These are phyloP conservation scores for Vicia faba DNA, from an alignment of 306 rosid genomes.

Conservation along the genomic window DNA sequence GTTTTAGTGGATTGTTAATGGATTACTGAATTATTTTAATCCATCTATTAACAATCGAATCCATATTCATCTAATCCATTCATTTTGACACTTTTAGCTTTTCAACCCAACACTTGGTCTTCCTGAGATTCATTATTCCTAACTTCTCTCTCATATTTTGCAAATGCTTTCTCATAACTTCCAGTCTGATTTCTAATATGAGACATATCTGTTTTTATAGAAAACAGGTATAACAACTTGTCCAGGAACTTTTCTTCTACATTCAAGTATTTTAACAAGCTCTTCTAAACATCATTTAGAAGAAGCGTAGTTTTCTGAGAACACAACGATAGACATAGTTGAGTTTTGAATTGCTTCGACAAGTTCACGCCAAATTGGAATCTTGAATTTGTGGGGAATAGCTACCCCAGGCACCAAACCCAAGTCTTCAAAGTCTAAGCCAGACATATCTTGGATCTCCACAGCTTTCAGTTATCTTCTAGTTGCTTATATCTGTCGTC, in stretches of 20 bases:
- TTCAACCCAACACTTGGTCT: not conserved
- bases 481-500: too few relatives aligned
- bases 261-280: not conserved
- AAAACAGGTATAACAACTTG: constrained; percentile 30
- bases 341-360: constrained; percentile 11
- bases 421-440: too few relatives aligned
- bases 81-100: too few relatives aligned
- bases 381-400: too few relatives aligned
- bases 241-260: not conserved
- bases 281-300: constrained; percentile 31
- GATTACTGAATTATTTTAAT: too few relatives aligned
- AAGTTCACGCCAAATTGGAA: not conserved
- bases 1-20: too few relatives aligned
- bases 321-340: not conserved
- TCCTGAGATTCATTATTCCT: not conserved
- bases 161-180: constrained; percentile 17
- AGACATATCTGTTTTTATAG: constrained; percentile 23
- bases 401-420: too few relatives aligned
- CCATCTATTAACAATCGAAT: too few relatives aligned
- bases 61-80: too few relatives aligned
- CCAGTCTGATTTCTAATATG: not conserved
- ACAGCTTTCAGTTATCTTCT: too few relatives aligned
- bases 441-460: too few relatives aligned
- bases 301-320: constrained; percentile 21
- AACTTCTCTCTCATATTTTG: constrained; percentile 2